Base-by-base conservation (phyloP, 495 filamentous ascomycete genomes). In the Amphirosellinia nigrospora region DNA sequence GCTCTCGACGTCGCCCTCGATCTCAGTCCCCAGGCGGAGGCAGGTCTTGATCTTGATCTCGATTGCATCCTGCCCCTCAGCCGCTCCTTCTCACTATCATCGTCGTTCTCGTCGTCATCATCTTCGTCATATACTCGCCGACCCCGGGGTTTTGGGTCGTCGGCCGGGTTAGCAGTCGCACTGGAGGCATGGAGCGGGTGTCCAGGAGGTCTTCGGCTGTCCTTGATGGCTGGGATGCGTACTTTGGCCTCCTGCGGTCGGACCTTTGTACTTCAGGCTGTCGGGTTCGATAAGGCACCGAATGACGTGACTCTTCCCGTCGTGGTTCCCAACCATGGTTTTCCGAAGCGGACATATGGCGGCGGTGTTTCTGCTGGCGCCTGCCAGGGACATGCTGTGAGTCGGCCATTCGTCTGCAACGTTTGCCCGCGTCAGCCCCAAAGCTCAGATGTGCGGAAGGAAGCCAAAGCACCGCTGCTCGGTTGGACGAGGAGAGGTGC, bases 371-470 rank as follows among this genome's bases (percentile, higher is more conserved):
- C 38, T 69, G 55, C 58, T 78, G 64, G 66, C 75, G 71, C 74
- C 73, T 80, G 78, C 77, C 78, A 71, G 70, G 71, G 64, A 60
- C 69, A 68, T 78, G 67, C 68, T 73, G 72, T 43, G 66, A 78
- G 61, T 75, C 76, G 76, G 79, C 81, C 79, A 84, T 84, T 83
- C 78, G 81, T 81, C 76, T 73, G 72, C 73, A 69, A 60, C 58
- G 72, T 76, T 77, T 81, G 75, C 72, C 69, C 74, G 65, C 60
- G 73, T 78, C 79, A 81, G 79, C 77, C 79, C 78, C 75, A 77
- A 71, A 74, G 64, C 64, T 71, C 67, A 68, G 72, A 71, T 74
- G 75, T 71, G 76, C 59, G 75, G 74, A 70, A 53, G 68, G 71
- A 64, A 70, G 72, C 70, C 48, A 62, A 68, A 74, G 69, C 72